Conservation (phyloP, 2,329 filamentous ascomycete species). For the Calonectria honghensis region DNA sequence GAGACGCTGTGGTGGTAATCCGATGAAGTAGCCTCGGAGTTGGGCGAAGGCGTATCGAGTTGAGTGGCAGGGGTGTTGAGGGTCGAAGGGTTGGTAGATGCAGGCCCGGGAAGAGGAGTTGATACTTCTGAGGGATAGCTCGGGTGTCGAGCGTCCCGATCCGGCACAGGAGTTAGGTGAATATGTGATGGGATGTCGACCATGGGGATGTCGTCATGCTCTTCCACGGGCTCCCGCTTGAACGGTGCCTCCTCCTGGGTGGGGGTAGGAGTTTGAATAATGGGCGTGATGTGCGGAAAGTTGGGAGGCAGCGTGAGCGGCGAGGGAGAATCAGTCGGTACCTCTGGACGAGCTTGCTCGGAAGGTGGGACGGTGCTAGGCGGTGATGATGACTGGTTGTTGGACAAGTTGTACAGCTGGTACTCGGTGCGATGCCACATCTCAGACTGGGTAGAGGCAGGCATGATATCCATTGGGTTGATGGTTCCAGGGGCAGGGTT, state of each 20-base stretch:
- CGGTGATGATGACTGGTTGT: slow-evolving; percentile 54
- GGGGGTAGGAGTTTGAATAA: slow-evolving; percentile 55
- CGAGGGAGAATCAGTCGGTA: slow-evolving; percentile 52
- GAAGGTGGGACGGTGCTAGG: slow-evolving; percentile 43
- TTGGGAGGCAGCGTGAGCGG: slow-evolving; percentile 52
- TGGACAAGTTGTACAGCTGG: slow-evolving; percentile 56
- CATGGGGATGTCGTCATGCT: slow-evolving; percentile 52
- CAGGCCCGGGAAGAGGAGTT: slow-evolving; percentile 63
- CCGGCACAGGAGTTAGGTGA: slow-evolving; percentile 52
- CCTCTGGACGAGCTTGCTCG: slow-evolving; percentile 42
- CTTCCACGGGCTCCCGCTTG: slow-evolving; percentile 47
- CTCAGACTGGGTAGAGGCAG: slow-evolving; percentile 62
- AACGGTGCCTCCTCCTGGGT: slow-evolving; percentile 48
- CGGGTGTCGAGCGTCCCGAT: slow-evolving; percentile 54
- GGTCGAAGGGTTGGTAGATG: slow-evolving; percentile 64
- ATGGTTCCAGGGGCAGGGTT: slow-evolving; percentile 68
- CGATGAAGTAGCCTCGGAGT: slow-evolving; percentile 59
- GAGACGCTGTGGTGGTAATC: slow-evolving; percentile 63
- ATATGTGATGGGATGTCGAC: slow-evolving; percentile 52
- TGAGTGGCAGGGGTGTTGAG: slow-evolving; percentile 69
- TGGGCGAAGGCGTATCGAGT: slow-evolving; percentile 64
- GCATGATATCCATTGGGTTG: slow-evolving; percentile 74
- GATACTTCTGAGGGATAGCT: slow-evolving; percentile 65
- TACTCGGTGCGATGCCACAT: slow-evolving; percentile 62
- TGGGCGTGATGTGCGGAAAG: slow-evolving; percentile 49